Evolutionary conservation across 306 rosid genomes (phyloP), one percentile per base, ranked within the genome.

Genomic region (Dryas drummondii): DNA sequence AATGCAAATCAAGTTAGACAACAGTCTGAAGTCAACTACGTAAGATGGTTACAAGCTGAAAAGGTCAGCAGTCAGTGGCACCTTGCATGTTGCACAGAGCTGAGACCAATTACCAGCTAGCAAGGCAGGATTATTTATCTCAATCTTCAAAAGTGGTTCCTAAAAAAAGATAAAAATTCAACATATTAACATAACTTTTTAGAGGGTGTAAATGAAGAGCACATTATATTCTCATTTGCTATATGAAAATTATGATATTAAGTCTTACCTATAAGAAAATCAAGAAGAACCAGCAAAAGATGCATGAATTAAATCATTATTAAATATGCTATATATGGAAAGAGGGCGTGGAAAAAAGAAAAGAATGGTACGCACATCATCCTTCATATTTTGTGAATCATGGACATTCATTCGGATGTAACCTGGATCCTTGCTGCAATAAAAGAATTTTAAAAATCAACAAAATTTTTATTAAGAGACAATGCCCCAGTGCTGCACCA

Each of bases 391-490:
- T 74, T 85, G 86, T 48, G 91, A 62, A 82, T 85, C 97, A 69
- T 80, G 87, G 81, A 73, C 70, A 72, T 85, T 83, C 87, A 87
- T 77, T 77, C 85, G 82, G 90, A 96, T 84, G 88, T 72, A 96
- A 86, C 99, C 99, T 22, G 99, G 99, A 89, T 96, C 98, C 82
- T 92, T 96, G 83, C 99, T 96, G 96, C 86, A 68, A 84, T 53
- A 69, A 42, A 68, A 70, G 49, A 57, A 72, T 69, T 72, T 42
- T 11, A 14, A 32, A 32, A 69, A 72, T 27, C 32, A 81, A 48
- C 16, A 8, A 49, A 70, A 40, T 45, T 12, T 32, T 60, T 32
- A 14, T 27, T 67, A 37, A 58, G 27, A 9, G 48, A 32, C 53
- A 55, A 13, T 41, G 42, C 55, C 60, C 9, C 27, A 26, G 50